Base-by-base conservation (phyloP, 331 rosid species). In the Pyracantha coccinea region DNA sequence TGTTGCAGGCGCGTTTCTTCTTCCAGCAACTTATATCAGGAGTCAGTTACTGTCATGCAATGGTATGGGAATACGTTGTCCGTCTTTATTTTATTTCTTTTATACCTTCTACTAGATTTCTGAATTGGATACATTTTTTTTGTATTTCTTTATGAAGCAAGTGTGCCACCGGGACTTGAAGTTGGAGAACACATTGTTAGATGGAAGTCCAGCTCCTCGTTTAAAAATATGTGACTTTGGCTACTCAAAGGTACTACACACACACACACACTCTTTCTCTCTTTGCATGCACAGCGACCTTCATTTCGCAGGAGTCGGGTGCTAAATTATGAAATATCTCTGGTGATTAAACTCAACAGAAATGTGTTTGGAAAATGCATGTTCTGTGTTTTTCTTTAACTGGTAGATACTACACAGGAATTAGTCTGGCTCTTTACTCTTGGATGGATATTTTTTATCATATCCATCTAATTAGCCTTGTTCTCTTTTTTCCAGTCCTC, bases 1-100 rank as follows among this genome's bases (percentile, higher is more conserved):
- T 59, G 66, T 52, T 79, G 78, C 83, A 93, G 98, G 96, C 98
- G 23, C 98, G 98, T 17, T 93, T 91, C 89, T 91, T 93, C 85
- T 93, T 93, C 82, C 98, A 93, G 69, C 97, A 88, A 79, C 98
- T 93, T 58, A 91, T 91, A 81, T 93, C 97, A 15, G 98, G 98
- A 57, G 97, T 93, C 69, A 89, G 98, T 91, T 91, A 89, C 78
- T 93, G 96, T 82, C 97, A 89, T 71, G 84, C 93, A 61, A 93
- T 90, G 97, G 97, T 92, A 76, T 59, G 66, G 17, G 64, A 33
- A 23, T 35, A 67, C n/a, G 29, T 8, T 44, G 29, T 71, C 72
- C 35, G 33, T 17, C 28, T 70, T 14, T 59, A 5, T 21, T 31
- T 2, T 19, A 32, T 52, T 29, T 58, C 69, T 45, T 71, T 55